phyloP scores from a whole-genome alignment of 257 asterid genomes.

The Cynanchum wilfordii region DNA sequence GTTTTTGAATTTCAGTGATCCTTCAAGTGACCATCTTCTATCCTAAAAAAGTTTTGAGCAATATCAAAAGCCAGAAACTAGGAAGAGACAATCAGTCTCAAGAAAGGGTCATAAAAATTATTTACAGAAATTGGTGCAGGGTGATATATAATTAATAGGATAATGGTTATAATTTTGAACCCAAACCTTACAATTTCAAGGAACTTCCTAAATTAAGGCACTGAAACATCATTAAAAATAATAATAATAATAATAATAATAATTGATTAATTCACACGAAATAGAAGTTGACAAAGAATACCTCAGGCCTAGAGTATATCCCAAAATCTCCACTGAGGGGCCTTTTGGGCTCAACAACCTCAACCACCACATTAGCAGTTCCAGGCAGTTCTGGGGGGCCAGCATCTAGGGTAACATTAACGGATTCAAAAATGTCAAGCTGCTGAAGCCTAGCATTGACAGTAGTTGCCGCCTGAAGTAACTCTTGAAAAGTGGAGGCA shows the following conservation, averaged over 20 bases:
- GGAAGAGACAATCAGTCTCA: background rate
- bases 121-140: too few species aligned
- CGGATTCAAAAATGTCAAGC: conserved; percentile 74
- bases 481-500: conserved; percentile 62
- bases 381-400: conserved; percentile 97
- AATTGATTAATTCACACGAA: background rate
- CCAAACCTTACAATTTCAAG: background rate
- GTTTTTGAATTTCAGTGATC: conserved; percentile 67
- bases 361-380: conserved; percentile 72
- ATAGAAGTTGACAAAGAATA: conserved; percentile 7
- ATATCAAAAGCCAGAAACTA: conserved; percentile 26
- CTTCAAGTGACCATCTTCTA: conserved; percentile 79
- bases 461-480: conserved; percentile 52
- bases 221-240: background rate
- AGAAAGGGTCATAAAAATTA: too few species aligned
- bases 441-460: conserved; percentile 57
- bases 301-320: conserved; percentile 80
- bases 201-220: background rate
- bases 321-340: conserved; percentile 71
- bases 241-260: too few species aligned
- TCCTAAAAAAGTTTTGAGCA: conserved; percentile 48
- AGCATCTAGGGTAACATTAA: conserved; percentile 62
- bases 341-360: conserved; percentile 55
- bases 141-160: too few species aligned
- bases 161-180: background rate